Evolutionary conservation across 805 yeast species (phyloP), one percentile per base, ranked within the genome.

Genomic region (Yamadazyma tumulicola): DNA sequence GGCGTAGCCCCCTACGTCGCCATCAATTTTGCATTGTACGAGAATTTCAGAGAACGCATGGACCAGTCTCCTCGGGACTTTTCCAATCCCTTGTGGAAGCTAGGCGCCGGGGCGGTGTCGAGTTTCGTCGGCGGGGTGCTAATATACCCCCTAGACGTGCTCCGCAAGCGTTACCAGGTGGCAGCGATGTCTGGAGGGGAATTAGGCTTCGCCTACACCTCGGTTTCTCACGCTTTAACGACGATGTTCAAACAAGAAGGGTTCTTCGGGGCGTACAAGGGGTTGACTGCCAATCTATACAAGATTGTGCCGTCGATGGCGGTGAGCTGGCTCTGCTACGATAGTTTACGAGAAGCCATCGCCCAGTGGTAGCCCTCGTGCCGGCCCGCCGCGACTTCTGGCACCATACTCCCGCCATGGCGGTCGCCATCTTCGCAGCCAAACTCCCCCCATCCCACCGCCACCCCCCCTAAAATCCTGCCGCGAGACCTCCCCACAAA

Each of bases 1-100:
- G 97, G 97, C 1, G 96, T 93, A 14, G 97, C 96, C 1, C 97
- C 97, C 1, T 93, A 89, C 52, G 96, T 87, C 20, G 96, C 96
- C 4, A 74, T 91, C 34, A 91, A 89, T 59, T 91, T 91, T 55
- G 82, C 96, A 2, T 78, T 87, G 29, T 91, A 89, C 64, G 97
- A 93, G 52, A 78, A 75, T 41, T 52, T 88, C 45, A 77, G 88
- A 42, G 93, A 81, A 39, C 52, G 64, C 34, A 61, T 73, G 56
- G 57, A 65, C 39, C 48, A 37, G 15, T 57, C 58, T 26, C 50
- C 55, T 26, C 42, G 37, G 31, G 68, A 61, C 53, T 54, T 60
- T 64, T 48, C 69, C 47, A 48, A 62, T 37, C 77, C 81, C 3
- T 43, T 61, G 24, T 75, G 77, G 60, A 83, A 81, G 49, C 61